These are phyloP conservation scores for Neocucurbitaria cava DNA, from an alignment of 2,329 filamentous ascomycete genomes.

Conservation along the genomic window DNA sequence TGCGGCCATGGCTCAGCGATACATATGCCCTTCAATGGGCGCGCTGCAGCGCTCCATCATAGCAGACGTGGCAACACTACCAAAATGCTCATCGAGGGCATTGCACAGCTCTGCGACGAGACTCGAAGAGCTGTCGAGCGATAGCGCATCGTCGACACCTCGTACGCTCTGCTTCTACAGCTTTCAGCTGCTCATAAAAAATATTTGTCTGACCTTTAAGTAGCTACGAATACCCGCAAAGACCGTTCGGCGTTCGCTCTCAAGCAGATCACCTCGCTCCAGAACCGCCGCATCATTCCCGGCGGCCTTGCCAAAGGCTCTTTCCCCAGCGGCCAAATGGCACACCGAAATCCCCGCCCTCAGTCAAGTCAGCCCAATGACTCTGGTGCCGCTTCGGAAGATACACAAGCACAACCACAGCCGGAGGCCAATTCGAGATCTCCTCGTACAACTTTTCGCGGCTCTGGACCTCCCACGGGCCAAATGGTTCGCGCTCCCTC, in stretches of 20 bases:
- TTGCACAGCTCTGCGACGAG: constrained; percentile 35
- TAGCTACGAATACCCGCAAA: constrained; percentile 29
- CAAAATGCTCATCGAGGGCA: constrained; percentile 28
- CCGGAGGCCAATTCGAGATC: constrained; percentile 15
- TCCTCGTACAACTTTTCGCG: constrained; percentile 12
- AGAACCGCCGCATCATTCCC: constrained; percentile 25
- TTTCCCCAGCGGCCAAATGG: constrained; percentile 28
- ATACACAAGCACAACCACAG: constrained; percentile 2
- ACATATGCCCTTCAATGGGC: constrained; percentile 44
- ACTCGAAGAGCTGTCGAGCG: constrained; percentile 32
- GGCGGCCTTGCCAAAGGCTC: constrained; percentile 27
- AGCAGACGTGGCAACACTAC: constrained; percentile 23
- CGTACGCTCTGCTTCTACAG: constrained; percentile 23
- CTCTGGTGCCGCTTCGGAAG: constrained; percentile 9
- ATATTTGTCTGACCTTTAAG: constrained; percentile 13
- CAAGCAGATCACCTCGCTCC: constrained; percentile 33
- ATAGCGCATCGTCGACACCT: constrained; percentile 19
- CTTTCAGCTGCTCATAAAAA: not conserved
- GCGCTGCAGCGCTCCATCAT: constrained; percentile 31
- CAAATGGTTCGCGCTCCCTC: constrained; percentile 43
- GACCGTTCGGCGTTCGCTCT: constrained; percentile 34
- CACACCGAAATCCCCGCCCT: constrained; percentile 7
- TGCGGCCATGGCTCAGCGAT: constrained; percentile 44
- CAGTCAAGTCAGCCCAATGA: constrained; percentile 1
- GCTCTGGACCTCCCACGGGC: constrained; percentile 25